A percentile compares a stretch with the other conserved stretches of the same genome.
Conservation (phyloP, 768 basidiomycete genomes). For the Kondoa malvinella region DNA sequence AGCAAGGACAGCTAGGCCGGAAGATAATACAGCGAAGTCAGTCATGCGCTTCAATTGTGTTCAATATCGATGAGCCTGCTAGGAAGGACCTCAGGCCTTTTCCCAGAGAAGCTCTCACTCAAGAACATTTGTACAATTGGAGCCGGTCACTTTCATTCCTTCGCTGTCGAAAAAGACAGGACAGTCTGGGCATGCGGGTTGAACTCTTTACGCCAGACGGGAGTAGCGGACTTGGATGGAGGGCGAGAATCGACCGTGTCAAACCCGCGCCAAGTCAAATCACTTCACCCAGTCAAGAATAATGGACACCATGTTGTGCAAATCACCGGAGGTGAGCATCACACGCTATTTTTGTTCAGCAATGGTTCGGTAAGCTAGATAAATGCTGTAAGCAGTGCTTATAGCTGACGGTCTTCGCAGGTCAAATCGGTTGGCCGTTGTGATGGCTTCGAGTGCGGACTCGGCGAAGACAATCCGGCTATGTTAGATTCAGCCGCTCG, state of each 20-base stretch:
- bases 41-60: too few relatives aligned
- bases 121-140: conserved; percentile 58
- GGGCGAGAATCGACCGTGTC: conserved; percentile 29
- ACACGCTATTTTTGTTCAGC: conserved; percentile 72
- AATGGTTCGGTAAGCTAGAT: conserved; percentile 40
- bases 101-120: conserved; percentile 67
- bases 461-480: conserved; percentile 23
- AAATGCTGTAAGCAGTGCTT: not conserved
- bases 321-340: conserved; percentile 49
- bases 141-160: conserved; percentile 69
- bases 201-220: conserved; percentile 61
- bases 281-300: conserved; percentile 30
- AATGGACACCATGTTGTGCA: conserved; percentile 37
- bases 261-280: conserved; percentile 39
- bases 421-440: conserved; percentile 75
- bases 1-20: conserved; percentile 79
- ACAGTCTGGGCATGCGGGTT: conserved; percentile 87
- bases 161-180: conserved; percentile 69
- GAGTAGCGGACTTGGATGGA: conserved; percentile 36
- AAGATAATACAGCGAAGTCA: not conserved
- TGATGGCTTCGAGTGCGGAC: conserved; percentile 67
- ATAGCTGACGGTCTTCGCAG: not conserved
- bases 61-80: too few relatives aligned
- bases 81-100: conserved; percentile 49
- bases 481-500: not conserved